Evolutionary conservation across 2,329 filamentous ascomycete genomes (phyloP).

Genomic region (Sarocladiaceae sp.): DNA sequence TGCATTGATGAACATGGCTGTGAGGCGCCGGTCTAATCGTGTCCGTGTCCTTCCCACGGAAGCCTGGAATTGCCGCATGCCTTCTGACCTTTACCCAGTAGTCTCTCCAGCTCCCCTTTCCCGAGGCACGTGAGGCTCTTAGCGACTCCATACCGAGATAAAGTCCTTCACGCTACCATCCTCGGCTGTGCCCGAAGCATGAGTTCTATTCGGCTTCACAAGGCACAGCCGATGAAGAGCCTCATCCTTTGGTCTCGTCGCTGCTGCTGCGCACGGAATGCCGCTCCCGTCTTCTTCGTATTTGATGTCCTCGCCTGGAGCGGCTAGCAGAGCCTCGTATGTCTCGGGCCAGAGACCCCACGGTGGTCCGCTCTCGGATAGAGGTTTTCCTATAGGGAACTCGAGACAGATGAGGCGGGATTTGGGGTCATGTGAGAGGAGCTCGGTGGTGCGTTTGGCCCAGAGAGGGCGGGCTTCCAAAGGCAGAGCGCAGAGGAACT

Average conservation of each 20-base stretch:
- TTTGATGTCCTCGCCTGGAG: conserved; percentile 59
- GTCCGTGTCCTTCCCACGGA: no score
- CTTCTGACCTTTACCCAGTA: no score
- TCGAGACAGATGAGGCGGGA: conserved; percentile 59
- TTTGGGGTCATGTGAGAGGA: conserved; percentile 41
- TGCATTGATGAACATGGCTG: no score
- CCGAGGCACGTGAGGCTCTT: no score
- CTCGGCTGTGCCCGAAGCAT: conserved; percentile 36
- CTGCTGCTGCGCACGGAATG: conserved; percentile 31
- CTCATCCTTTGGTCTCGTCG: conserved; percentile 30
- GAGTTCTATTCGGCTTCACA: conserved; percentile 44
- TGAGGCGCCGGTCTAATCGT: no score
- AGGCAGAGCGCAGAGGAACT: conserved; percentile 61
- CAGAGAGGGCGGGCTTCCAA: conserved; percentile 44
- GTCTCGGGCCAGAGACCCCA: conserved; percentile 62
- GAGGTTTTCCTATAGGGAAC: conserved; percentile 67
- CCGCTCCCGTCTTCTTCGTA: conserved; percentile 46
- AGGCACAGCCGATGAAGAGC: conserved; percentile 40
- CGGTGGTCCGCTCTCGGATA: conserved; percentile 62
- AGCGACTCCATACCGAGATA: conserved; percentile 46
- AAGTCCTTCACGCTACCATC: conserved; percentile 45
- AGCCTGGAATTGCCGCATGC: no score
- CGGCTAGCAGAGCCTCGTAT: conserved; percentile 64
- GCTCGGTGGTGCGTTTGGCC: conserved; percentile 44
- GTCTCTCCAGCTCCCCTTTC: no score